A percentile compares a stretch with the other conserved stretches of the same genome.
These are phyloP conservation scores for Pseudocercospora fijiensis DNA, from an alignment of 2,329 filamentous ascomycete species.

Conservation along the genomic window DNA sequence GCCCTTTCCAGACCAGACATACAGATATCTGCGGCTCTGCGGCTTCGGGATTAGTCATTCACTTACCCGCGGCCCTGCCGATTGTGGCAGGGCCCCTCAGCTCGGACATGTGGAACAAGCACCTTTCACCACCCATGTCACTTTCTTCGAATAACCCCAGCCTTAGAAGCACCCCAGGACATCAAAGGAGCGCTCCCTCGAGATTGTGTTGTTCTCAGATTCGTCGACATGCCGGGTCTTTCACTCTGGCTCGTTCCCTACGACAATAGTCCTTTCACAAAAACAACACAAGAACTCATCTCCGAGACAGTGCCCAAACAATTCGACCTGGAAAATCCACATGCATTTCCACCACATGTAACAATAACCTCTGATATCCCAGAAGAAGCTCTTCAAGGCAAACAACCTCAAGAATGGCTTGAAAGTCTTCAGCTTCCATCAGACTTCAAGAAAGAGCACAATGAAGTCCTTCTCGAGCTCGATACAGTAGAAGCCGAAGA, in stretches of 20 bases:
- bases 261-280: constrained; percentile 24
- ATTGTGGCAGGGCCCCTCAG: background rate
- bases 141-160: background rate
- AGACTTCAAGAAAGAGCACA: constrained; percentile 20
- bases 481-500: constrained; percentile 27
- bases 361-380: constrained; percentile 25
- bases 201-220: background rate
- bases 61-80: background rate
- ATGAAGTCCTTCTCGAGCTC: constrained; percentile 30
- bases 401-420: constrained; percentile 28
- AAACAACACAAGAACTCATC: constrained; percentile 31
- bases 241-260: constrained; percentile 30
- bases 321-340: constrained; percentile 20
- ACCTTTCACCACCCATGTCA: background rate
- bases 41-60: constrained; percentile 12
- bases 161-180: background rate
- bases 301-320: constrained; percentile 26
- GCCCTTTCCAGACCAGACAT: background rate
- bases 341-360: constrained; percentile 26
- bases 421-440: constrained; percentile 17
- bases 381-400: constrained; percentile 8
- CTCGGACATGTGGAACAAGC: background rate
- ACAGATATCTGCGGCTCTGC: background rate
- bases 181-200: background rate
- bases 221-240: constrained; percentile 14